A percentile compares a stretch with the other conserved stretches of the same genome.
phyloP scores from a whole-genome alignment of 768 basidiomycete species.

The Crassisporium funariophilum region DNA sequence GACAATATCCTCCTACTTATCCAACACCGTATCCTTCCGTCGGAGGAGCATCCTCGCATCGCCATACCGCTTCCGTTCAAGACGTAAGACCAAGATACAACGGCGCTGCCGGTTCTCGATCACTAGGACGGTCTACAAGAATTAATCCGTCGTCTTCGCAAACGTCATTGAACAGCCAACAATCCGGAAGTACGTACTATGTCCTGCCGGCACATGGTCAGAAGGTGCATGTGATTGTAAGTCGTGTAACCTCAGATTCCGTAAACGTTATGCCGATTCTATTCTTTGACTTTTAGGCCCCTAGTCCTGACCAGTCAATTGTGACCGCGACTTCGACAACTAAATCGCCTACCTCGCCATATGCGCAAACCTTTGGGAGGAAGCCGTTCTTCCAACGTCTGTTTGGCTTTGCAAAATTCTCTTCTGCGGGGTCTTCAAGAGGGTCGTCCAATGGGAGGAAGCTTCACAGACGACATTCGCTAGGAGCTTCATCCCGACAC shows the following conservation, averaged over 20 bases:
- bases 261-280: conserved; percentile 6
- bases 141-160: conserved; percentile 32
- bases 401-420: conserved; percentile 53
- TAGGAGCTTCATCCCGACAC: conserved; percentile 33
- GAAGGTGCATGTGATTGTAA: conserved; percentile 74
- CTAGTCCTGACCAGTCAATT: conserved; percentile 52
- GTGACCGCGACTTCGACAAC: conserved; percentile 61
- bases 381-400: conserved; percentile 66
- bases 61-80: conserved; percentile 34
- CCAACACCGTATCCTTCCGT: conserved; percentile 44
- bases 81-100: conserved; percentile 35
- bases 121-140: conserved; percentile 20
- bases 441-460: conserved; percentile 36
- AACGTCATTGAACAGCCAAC: conserved; percentile 48
- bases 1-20: conserved; percentile 44
- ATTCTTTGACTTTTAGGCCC: conserved; percentile 30
- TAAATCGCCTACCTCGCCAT: conserved; percentile 56
- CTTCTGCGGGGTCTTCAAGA: conserved; percentile 39
- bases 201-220: conserved; percentile 71
- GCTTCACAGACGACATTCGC: conserved; percentile 54
- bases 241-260: conserved; percentile 23
- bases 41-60: conserved; percentile 35
- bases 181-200: conserved; percentile 75
- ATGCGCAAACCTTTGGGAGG: conserved; percentile 39
- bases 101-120: conserved; percentile 17